Evolutionary conservation across 129 eudicot genomes (phyloP), one percentile per base, ranked within the genome.

Genomic region (Saposhnikovia divaricata): DNA sequence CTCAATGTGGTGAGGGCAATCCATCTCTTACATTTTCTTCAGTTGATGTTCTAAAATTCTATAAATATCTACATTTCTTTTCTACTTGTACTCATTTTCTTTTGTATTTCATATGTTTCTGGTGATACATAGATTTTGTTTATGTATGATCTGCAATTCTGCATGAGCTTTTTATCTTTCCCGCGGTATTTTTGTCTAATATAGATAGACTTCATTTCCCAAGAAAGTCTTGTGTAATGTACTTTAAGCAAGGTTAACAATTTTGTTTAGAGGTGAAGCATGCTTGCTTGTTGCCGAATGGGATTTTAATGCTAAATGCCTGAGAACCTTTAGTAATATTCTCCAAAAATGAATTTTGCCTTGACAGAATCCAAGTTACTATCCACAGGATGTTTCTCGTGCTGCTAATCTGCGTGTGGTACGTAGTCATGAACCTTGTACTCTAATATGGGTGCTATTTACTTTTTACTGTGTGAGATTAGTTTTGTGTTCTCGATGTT

Each of bases 301-400:
- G 27, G 25, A 55, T 21, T 9, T n/a, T 47, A 11, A 82, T 77
- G 21, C 44, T 78, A 12, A 37, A 55, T 12, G 73, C 31, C 48
- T 13, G 40, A n/a, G 21, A 38, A 11, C 21, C 2, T 31, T 66
- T 61, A 78, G 48, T 78, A 59, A 16, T 77, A 45, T 66, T 85
- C 44, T 75, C 84, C 72, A 72, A 76, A 59, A 63, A 66, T 84
- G 84, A 42, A 23, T 48, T 78, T 18, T 3, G 84, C 92, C 97
- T 92, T 94, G 86, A 92, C 92, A 77, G 82, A 75, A 76, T 79
- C n/a, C 69, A 83, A 96, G 99, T 78, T 92, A 96, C 82, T 82
- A 96, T 83, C 98, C 99, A 45, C 99, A 96, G 78, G 99, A 96
- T 83, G 89, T 96, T 43, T 88, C 99, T 31, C 95, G 98, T 44